Conservation (phyloP, 352 stramenopile genomes). For the Plasmopara viticola region DNA sequence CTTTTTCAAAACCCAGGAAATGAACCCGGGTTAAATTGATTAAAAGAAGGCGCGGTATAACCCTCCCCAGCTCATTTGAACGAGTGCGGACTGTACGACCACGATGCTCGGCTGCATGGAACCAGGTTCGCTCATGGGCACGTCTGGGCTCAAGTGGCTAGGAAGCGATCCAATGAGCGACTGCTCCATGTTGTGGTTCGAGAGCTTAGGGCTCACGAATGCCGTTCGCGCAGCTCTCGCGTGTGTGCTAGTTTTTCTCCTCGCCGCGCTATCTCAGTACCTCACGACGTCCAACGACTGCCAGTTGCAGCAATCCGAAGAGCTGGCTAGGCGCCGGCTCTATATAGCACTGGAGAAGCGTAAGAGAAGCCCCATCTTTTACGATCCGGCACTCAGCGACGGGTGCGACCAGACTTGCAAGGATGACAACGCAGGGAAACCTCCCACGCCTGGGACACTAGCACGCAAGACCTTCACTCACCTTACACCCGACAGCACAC, state of each 20-base stretch:
- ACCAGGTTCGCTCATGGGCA: constrained; percentile 58
- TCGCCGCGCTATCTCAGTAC: constrained; percentile 56
- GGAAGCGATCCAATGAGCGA: constrained; percentile 38
- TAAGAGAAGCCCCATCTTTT: constrained; percentile 10
- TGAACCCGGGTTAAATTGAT: too few relatives aligned
- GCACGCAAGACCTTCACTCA: constrained; percentile 14
- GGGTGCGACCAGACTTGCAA: constrained; percentile 7
- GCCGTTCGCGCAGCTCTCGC: constrained; percentile 29
- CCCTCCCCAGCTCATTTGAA: too few relatives aligned
- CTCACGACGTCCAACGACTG: constrained; percentile 37
- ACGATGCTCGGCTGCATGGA: constrained; percentile 30
- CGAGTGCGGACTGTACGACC: too few relatives aligned
- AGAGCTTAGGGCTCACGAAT: constrained; percentile 52
- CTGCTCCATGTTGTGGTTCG: constrained; percentile 63
- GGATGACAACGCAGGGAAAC: constrained; percentile 10
- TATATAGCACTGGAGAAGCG: not conserved
- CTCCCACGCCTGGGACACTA: constrained; percentile 6
- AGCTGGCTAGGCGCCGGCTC: constrained; percentile 25
- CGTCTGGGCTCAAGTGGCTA: constrained; percentile 43
- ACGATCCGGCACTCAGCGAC: constrained; percentile 28
- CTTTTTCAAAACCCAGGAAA: too few relatives aligned
- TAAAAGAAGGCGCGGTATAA: too few relatives aligned
- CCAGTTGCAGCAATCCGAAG: constrained; percentile 42
- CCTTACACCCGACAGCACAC: constrained; percentile 6
- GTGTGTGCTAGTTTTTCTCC: constrained; percentile 41